These are phyloP conservation scores for Pythium folliculosum DNA, from an alignment of 352 stramenopile species.

Conservation along the genomic window DNA sequence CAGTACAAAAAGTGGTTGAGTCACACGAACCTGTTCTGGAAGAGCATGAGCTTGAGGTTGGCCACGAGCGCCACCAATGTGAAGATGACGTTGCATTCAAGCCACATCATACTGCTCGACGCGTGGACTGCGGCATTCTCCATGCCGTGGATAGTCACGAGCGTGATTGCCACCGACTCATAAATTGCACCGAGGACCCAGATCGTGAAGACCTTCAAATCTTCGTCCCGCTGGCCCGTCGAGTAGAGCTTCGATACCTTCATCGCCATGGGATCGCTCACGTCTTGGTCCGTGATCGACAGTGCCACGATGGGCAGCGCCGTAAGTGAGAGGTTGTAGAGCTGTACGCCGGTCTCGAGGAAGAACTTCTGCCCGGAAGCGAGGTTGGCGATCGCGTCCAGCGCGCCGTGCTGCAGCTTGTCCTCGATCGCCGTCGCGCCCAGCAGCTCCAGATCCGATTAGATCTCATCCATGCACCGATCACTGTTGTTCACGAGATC, in stretches of 20 bases:
- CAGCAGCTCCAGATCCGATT: conserved; percentile 80
- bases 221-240: conserved; percentile 56
- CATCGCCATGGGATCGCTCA: conserved; percentile 62
- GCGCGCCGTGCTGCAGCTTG: conserved; percentile 91
- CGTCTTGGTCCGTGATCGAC: conserved; percentile 77
- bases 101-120: conserved; percentile 64
- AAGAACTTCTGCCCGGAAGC: conserved; percentile 86
- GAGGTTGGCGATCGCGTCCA: conserved; percentile 85
- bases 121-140: conserved; percentile 40
- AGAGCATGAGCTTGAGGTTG: conserved; percentile 80
- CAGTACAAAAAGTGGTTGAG: conserved; percentile 71
- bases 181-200: conserved; percentile 74
- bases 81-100: conserved; percentile 80
- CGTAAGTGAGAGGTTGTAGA: conserved; percentile 83
- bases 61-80: conserved; percentile 75
- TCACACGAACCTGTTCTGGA: conserved; percentile 72
- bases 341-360: conserved; percentile 70
- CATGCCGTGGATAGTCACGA: conserved; percentile 49
- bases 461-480: conserved; percentile 80
- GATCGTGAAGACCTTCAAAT: conserved; percentile 69
- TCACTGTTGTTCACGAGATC: conserved; percentile 76
- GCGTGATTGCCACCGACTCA: conserved; percentile 74
- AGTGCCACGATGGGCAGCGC: conserved; percentile 66
- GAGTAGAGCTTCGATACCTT: conserved; percentile 75
- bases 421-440: conserved; percentile 94